Base-by-base conservation (phyloP, 441 rosid genomes). In the Erodium moschatum region DNA sequence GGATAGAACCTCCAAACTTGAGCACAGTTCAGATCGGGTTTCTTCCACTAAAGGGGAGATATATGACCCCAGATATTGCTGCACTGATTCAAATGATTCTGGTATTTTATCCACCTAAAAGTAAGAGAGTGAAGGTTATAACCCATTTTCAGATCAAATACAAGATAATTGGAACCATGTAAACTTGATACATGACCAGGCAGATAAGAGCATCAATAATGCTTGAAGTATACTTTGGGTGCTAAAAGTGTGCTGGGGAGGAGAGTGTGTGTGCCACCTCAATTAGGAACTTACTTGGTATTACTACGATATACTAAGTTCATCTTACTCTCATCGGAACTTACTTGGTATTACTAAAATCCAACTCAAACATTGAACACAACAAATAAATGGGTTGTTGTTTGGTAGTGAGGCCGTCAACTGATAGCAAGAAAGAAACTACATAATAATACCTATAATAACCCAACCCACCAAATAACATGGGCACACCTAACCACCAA, bases 1-100 rank as follows among this genome's bases (percentile, higher is more conserved):
- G 61, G 20, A 54, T 18, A 54, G 20, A 54, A 54, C 61, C 21
- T 54, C 61, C 61, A 54, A 54, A 54, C 61, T 18, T 19, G 61
- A 16, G 18, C 61, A 54, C 61, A 54, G 61, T 54, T 54, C 61
- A 15, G 61, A 18, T 54, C 81, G 70, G 2, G 76, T 72, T 64
- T 78, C 81, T 64, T 78, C 76, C 65, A 72, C 38, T 33, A 78
- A 50, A 10, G 81, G 77, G 65, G 44, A 71, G 15, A 69, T 33
- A 71, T 54, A 77, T 13, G 80, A 77, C 1, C 65, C 29, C 19
- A 74, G 69, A 68, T 74, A 77, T 4, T 50, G 70, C 4, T 70
- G 11, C 21, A 68, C 68, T 40, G 64, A 62, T 19, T 68, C 46
- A 69, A 78, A 78, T n/a, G 71, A 48, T 8, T 68, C 50, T 24